Percentiles rank a stretch among this genome's conserved stretches.
phyloP scores from a whole-genome alignment of 1,284 basidiomycete genomes.

The Malassezia arunalokei region DNA sequence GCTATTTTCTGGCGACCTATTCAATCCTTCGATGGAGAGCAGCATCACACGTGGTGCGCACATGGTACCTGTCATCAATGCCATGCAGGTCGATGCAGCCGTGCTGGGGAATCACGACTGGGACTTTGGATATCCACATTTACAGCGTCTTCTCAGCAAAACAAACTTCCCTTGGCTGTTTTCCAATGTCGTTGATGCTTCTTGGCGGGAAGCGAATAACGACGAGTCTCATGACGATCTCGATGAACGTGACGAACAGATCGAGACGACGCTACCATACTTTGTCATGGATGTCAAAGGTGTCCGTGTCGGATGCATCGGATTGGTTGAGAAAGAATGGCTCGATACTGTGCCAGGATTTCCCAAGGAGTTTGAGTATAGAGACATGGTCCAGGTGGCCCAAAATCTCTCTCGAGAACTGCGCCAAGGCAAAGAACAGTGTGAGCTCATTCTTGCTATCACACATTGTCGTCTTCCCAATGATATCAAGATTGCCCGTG shows the following conservation, averaged over 20 bases:
- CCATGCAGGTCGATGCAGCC: slow-evolving; percentile 26
- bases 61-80: slow-evolving; percentile 56
- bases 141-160: slow-evolving; percentile 18
- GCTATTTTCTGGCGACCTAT: slow-evolving; percentile 69
- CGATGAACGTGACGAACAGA: slow-evolving; percentile 48
- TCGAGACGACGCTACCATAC: slow-evolving; percentile 47
- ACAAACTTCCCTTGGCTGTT: slow-evolving; percentile 20
- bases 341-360: slow-evolving; percentile 71
- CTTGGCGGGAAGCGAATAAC: slow-evolving; percentile 55
- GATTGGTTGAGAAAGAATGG: slow-evolving; percentile 75
- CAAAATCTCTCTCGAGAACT: slow-evolving; percentile 56
- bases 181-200: slow-evolving; percentile 51
- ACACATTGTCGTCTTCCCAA: slow-evolving; percentile 66
- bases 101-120: slow-evolving; percentile 53
- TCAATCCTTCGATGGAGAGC: slow-evolving; percentile 68
- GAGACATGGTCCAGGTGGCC: slow-evolving; percentile 28
- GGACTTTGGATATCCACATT: slow-evolving; percentile 26
- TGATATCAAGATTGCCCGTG: slow-evolving; percentile 53
- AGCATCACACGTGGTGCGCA: slow-evolving; percentile 78
- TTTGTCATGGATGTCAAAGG: slow-evolving; percentile 58
- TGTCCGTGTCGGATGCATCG: slow-evolving; percentile 63
- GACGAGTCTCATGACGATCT: slow-evolving; percentile 47
- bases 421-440: slow-evolving; percentile 58
- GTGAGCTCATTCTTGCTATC: slow-evolving; percentile 67
- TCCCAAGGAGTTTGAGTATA: slow-evolving; percentile 57